Percentiles rank a stretch among this genome's conserved stretches.
These are phyloP conservation scores for Geranium rotundifolium DNA, from an alignment of 345 rosid species.

Conservation along the genomic window DNA sequence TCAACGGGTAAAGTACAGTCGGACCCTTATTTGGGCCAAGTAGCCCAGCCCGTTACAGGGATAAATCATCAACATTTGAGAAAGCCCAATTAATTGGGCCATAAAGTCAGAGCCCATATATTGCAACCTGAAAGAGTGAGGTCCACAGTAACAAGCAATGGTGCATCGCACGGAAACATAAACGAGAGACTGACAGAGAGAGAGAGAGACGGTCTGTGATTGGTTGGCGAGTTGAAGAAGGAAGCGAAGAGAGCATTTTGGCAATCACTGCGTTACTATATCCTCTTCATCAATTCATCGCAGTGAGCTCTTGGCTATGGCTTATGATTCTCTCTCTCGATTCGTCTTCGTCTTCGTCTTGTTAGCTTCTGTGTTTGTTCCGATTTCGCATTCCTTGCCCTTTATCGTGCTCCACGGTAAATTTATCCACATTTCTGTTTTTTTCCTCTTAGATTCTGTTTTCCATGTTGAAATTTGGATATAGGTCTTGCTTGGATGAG, in stretches of 20 bases:
- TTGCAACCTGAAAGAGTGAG: neutral
- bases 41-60: neutral
- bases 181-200: neutral
- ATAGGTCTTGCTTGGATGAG: neutral
- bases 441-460: neutral
- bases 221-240: neutral
- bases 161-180: neutral
- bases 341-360: constrained; percentile 5
- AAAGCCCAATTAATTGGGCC: neutral
- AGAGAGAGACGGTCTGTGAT: no score
- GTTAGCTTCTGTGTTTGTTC: constrained; percentile 14
- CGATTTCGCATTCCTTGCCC: constrained; percentile 43
- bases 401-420: constrained; percentile 64
- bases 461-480: neutral
- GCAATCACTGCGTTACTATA: neutral
- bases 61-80: no score
- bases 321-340: constrained; percentile 15
- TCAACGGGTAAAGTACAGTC: no score
- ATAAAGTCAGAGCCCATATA: neutral
- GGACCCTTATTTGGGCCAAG: neutral
- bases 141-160: neutral
- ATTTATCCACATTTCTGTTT: neutral
- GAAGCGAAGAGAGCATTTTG: neutral
- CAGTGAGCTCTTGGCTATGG: constrained; percentile 14
- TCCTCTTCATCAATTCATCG: neutral